Evolutionary conservation across 2,329 filamentous ascomycete species (phyloP), one percentile per base, ranked within the genome.

Genomic region (Penicillium vulpinum): DNA sequence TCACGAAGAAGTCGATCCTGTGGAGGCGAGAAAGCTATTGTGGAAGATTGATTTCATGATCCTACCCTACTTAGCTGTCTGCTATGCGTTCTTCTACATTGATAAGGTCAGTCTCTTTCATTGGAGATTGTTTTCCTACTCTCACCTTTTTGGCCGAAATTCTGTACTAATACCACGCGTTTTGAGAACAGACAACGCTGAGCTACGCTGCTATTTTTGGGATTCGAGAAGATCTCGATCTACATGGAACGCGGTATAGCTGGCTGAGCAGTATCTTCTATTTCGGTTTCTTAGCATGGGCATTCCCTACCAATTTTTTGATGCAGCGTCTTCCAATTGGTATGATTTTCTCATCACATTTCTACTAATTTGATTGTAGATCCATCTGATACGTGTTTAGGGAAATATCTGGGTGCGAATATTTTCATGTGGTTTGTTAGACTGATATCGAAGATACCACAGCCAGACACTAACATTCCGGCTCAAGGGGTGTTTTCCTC

Each of bases 121-220:
- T 26, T 50, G 13, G 9, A 10, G 2, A 15, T 3, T 1, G 24
- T 11, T 13, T n/a, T 7, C 8, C 18, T 11, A 22, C 22, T 46
- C 11, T 6, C 15, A 6, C 4, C 1, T 21, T n/a, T 21, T 21
- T 21, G 8, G 3, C 3, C 5, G 11, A 50, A 38, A 13, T 2
- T 0, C 10, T 15, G 2, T 50, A 13, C 35, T 50, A 39, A 50
- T 21, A 29, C 1, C 10, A 18, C 43, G 10, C 15, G 45, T 45
- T 11, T 9, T 38, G 5, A 18, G 7, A 15, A 39, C 26, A 85
- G 74, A 85, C 83, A 0, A 85, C 81, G 0, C 71, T 85, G 29
- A 84, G 80, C 1, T 88, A 87, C 61, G 85, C 86, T 0, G 85
- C 86, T 21, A 84, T 88, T 48, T 87, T 88, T 56, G 85, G 85